Evolutionary conservation across 768 basidiomycete genomes (phyloP), one percentile per base, ranked within the genome.

Genomic region (Erythrobasidium yunnanense): DNA sequence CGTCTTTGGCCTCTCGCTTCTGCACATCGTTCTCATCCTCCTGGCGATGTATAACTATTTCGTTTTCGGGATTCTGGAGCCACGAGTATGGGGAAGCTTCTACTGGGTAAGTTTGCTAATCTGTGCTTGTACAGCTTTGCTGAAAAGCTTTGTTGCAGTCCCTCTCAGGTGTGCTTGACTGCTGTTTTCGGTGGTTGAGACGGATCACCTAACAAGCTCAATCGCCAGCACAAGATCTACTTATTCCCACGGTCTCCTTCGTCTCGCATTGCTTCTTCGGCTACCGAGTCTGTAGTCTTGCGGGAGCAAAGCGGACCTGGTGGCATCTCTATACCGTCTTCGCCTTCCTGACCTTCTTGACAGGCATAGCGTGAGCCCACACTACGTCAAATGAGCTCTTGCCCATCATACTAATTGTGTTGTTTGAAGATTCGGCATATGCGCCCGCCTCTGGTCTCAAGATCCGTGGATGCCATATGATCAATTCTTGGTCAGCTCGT

Each of bases 211-310:
- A 47, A 23, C 42, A 25, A n/a, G 13, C 20, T 15, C 38, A 6
- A 49, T 17, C 4, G 4, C 22, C 33, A 62, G 58, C 38, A 17
- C 58, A 62, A 29, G 58, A 62, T 23, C 34, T 62, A 17, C 25
- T 62, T 17, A 49, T 62, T 25, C 58, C 58, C 13, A 49, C 35
- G 18, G 50, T 62, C 6, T 47, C 38, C 46, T 62, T 25, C 58
- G 46, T 49, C 17, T 46, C 58, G 3, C 58, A 62, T 34, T 5
- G 27, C 17, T 62, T 62, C 45, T 62, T 62, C 46, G 58, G 58
- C 22, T 34, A 62, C 30, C 58, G 58, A 15, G 35, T 49, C 27
- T 62, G 46, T 20, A 50, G 20, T 15, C 58, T 62, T 23, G n/a
- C 38, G 46, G 22, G 27, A 18, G 33, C 50, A 38, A 62, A 62